Evolutionary conservation across 768 basidiomycete species (phyloP).

Genomic region (Inosperma sp.): DNA sequence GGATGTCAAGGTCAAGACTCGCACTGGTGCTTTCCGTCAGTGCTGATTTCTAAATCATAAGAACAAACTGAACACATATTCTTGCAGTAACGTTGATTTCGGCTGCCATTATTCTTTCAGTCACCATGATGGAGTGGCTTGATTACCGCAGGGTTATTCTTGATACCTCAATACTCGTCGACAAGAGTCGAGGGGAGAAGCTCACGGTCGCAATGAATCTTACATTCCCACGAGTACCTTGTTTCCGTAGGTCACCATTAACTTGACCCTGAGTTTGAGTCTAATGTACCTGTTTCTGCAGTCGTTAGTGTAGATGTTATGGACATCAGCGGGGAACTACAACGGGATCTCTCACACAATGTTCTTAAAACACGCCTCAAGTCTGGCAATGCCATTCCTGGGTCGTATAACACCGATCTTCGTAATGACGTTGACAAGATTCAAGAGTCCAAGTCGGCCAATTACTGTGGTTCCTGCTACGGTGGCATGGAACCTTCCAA

Average conservation of each 20-base stretch:
- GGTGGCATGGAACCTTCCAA: constrained; percentile 70
- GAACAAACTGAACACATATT: constrained; percentile 6
- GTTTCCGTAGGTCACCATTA: constrained; percentile 70
- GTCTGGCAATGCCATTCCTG: constrained; percentile 54
- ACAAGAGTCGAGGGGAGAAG: constrained; percentile 92
- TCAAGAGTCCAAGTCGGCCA: constrained; percentile 50
- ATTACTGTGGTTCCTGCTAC: constrained; percentile 95
- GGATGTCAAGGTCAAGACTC: constrained; percentile 98
- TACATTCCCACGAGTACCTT: constrained; percentile 95
- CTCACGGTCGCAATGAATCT: constrained; percentile 87
- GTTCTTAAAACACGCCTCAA: constrained; percentile 77
- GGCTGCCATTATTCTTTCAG: constrained; percentile 85
- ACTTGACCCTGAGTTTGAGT: background rate
- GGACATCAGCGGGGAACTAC: constrained; percentile 97
- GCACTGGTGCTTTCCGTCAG: constrained; percentile 87
- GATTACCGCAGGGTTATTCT: constrained; percentile 86
- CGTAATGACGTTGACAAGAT: constrained; percentile 85
- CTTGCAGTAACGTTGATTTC: constrained; percentile 83
- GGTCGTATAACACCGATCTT: constrained; percentile 55
- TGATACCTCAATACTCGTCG: constrained; percentile 91
- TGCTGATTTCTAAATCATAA: constrained; percentile 10
- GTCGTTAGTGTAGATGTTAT: constrained; percentile 95
- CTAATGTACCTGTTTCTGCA: constrained; percentile 28
- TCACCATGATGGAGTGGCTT: constrained; percentile 91
- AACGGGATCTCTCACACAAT: constrained; percentile 86